phyloP scores from a whole-genome alignment of 1,284 basidiomycete genomes.

The Neonothopanus nambi region DNA sequence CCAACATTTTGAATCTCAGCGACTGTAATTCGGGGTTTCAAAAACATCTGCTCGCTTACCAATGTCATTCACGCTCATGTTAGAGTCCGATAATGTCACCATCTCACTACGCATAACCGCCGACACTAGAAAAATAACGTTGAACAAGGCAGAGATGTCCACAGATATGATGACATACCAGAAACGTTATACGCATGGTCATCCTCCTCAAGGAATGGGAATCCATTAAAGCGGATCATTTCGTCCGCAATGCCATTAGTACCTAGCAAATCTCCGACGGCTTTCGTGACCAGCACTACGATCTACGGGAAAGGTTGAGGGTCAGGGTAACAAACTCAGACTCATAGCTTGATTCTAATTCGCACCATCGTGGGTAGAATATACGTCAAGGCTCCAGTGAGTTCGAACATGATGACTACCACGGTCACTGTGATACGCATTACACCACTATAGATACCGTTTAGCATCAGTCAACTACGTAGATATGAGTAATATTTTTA shows the following conservation, averaged over 20 bases:
- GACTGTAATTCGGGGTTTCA: background rate
- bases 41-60: too few relatives aligned
- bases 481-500: background rate
- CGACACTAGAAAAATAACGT: slow-evolving; percentile 57
- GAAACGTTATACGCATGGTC: slow-evolving; percentile 89
- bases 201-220: slow-evolving; percentile 93
- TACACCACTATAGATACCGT: slow-evolving; percentile 65
- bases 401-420: slow-evolving; percentile 99
- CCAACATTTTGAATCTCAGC: slow-evolving; percentile 1
- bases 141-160: background rate
- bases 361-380: slow-evolving; percentile 96
- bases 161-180: slow-evolving; percentile 50
- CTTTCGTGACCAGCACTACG: slow-evolving; percentile 94
- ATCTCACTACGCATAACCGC: slow-evolving; percentile 87
- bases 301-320: slow-evolving; percentile 55
- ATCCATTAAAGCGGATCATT: slow-evolving; percentile 96
- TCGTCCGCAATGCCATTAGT: slow-evolving; percentile 95
- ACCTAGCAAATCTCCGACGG: slow-evolving; percentile 94
- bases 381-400: slow-evolving; percentile 98
- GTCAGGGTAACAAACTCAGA: too few relatives aligned
- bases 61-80: slow-evolving; percentile 77
- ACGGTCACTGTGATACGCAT: slow-evolving; percentile 98
- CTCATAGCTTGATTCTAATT: background rate
- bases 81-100: slow-evolving; percentile 70
- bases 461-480: background rate